Percentiles rank a stretch among this genome's conserved stretches.
Evolutionary conservation across 768 basidiomycete species (phyloP).

Genomic region (Gautieria morchelliformis): DNA sequence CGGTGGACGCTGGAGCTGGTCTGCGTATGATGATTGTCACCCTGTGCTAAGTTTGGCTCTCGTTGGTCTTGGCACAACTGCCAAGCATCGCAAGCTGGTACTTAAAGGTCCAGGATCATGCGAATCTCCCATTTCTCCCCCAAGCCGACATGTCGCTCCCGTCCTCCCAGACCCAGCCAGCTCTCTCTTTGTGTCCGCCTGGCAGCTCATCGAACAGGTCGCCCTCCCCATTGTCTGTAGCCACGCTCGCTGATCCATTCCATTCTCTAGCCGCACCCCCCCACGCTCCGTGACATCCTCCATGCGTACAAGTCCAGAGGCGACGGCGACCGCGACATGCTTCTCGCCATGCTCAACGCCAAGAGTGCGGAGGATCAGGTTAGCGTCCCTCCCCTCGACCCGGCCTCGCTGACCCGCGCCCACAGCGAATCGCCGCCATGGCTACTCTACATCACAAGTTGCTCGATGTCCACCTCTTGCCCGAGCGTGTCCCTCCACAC

Average conservation of each 20-base stretch:
- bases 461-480: constrained; percentile 38
- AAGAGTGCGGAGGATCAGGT: constrained; percentile 93
- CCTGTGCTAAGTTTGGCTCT: constrained; percentile 9
- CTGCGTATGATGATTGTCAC: constrained; percentile 3
- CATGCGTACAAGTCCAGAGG: constrained; percentile 77
- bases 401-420: constrained; percentile 7
- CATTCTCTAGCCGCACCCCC: constrained; percentile 58
- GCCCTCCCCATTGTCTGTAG: background rate
- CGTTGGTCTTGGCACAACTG: constrained; percentile 6
- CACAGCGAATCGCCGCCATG: constrained; percentile 60
- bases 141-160: background rate
- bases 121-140: constrained; percentile 2
- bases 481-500: constrained; percentile 14
- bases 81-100: constrained; percentile 7
- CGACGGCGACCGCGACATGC: constrained; percentile 87
- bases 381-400: constrained; percentile 16
- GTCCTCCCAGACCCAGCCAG: constrained; percentile 13
- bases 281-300: constrained; percentile 77
- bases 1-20: no score
- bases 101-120: constrained; percentile 4
- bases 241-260: background rate
- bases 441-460: constrained; percentile 63
- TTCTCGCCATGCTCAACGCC: constrained; percentile 83
- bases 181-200: constrained; percentile 33
- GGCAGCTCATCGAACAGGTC: constrained; percentile 40